Percentiles rank a stretch among this genome's conserved stretches.
These are phyloP conservation scores for Diaporthe capsici DNA, from an alignment of 2,329 filamentous ascomycete species.

Conservation along the genomic window DNA sequence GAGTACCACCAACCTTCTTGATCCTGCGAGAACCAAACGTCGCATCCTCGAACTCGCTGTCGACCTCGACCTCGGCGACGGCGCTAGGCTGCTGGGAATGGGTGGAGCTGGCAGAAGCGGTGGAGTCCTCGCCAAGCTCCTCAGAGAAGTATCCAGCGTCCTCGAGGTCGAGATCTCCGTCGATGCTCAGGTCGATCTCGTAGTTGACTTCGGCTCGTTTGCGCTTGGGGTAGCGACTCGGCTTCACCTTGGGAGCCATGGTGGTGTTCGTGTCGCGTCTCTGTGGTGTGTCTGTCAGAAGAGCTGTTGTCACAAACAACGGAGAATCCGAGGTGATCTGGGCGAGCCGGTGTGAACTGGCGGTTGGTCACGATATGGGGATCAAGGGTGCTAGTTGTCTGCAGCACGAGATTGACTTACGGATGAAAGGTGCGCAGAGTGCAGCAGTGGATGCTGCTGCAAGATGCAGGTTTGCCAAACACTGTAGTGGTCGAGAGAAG, in stretches of 20 bases:
- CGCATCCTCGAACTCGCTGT: slow-evolving; percentile 27
- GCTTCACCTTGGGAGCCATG: neutral
- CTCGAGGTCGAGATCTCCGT: slow-evolving; percentile 2
- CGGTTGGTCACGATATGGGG: no score
- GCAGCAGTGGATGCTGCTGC: neutral
- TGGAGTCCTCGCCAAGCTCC: neutral
- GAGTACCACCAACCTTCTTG: slow-evolving; percentile 10
- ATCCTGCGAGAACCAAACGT: slow-evolving; percentile 10
- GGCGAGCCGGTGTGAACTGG: no score
- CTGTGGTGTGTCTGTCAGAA: neutral
- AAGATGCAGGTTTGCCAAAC: neutral
- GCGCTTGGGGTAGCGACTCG: slow-evolving; percentile 28
- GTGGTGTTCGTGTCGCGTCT: neutral
- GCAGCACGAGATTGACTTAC: neutral
- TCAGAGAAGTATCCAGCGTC: slow-evolving; percentile 1
- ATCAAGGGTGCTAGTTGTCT: no score
- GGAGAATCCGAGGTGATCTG: neutral
- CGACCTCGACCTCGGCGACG: neutral
- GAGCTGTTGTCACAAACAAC: neutral
- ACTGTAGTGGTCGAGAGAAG: neutral
- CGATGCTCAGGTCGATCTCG: neutral
- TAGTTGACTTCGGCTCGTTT: neutral
- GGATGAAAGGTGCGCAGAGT: neutral
- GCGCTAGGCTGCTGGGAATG: no score
- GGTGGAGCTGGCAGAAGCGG: neutral